Conservation (phyloP, 1,139 yeast species). For the Nakaseomyces delphensis region DNA sequence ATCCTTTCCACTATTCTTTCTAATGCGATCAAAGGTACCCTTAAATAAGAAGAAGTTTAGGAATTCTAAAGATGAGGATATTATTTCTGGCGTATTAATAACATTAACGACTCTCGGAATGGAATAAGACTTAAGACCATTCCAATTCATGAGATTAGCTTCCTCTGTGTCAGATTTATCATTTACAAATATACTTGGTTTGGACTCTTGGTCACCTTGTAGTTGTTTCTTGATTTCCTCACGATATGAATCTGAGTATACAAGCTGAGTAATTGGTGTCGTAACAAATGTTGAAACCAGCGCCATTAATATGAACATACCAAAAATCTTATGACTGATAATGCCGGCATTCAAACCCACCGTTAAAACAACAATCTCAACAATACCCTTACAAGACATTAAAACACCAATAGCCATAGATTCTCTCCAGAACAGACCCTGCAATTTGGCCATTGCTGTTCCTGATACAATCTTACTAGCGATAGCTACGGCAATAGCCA, state of each 20-base stretch:
- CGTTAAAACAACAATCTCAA: slow-evolving; percentile 67
- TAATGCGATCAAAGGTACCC: slow-evolving; percentile 5
- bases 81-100: slow-evolving; percentile 24
- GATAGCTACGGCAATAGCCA: slow-evolving; percentile 56
- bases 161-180: slow-evolving; percentile 28
- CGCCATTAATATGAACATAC: slow-evolving; percentile 80
- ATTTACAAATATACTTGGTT: slow-evolving; percentile 29
- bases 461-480: slow-evolving; percentile 62
- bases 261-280: slow-evolving; percentile 56
- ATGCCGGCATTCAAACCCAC: slow-evolving; percentile 67
- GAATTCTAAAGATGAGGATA: slow-evolving; percentile 25
- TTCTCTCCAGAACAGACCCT: slow-evolving; percentile 62
- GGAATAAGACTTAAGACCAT: slow-evolving; percentile 25
- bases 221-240: slow-evolving; percentile 36
- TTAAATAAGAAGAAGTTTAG: slow-evolving; percentile 22
- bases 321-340: slow-evolving; percentile 52
- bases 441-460: slow-evolving; percentile 49
- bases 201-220: slow-evolving; percentile 18
- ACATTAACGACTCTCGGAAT: slow-evolving; percentile 18
- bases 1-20: neutral
- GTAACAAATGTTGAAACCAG: slow-evolving; percentile 64
- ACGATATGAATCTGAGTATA: slow-evolving; percentile 55
- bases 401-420: slow-evolving; percentile 68
- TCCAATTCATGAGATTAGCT: slow-evolving; percentile 18
- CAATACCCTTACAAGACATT: slow-evolving; percentile 84